Percentiles rank a stretch among this genome's conserved stretches.
Conservation (phyloP, 805 yeast species). For the Wickerhamiella shivajii region DNA sequence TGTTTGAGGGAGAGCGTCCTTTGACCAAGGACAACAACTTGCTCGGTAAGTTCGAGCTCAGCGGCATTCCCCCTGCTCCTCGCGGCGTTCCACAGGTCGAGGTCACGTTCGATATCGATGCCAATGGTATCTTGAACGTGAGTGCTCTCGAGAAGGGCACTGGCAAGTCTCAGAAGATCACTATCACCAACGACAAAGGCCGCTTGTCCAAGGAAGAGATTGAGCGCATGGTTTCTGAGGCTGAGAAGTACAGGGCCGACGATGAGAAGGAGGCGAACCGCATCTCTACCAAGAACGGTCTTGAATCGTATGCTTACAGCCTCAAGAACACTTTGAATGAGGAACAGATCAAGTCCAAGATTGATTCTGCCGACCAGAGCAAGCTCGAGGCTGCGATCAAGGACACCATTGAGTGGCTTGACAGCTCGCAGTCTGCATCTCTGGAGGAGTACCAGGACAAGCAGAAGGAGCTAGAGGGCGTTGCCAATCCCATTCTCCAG, state of each 20-base stretch:
- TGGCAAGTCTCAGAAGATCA: slow-evolving; percentile 80
- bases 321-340: slow-evolving; percentile 54
- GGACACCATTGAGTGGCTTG: slow-evolving; percentile 79
- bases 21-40: slow-evolving; percentile 85
- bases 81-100: slow-evolving; percentile 86
- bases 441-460: slow-evolving; percentile 90
- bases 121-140: slow-evolving; percentile 76
- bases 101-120: slow-evolving; percentile 77
- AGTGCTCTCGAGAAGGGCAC: slow-evolving; percentile 87
- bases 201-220: slow-evolving; percentile 87
- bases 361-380: slow-evolving; percentile 86
- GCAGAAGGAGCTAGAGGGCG: slow-evolving; percentile 61
- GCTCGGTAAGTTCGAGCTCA: slow-evolving; percentile 74
- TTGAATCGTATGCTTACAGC: slow-evolving; percentile 79
- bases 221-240: slow-evolving; percentile 95
- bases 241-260: slow-evolving; percentile 86
- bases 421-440: slow-evolving; percentile 74
- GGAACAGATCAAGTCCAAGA: slow-evolving; percentile 51
- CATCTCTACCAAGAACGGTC: slow-evolving; percentile 74
- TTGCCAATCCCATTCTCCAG: slow-evolving; percentile 85
- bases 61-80: slow-evolving; percentile 82
- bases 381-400: slow-evolving; percentile 71
- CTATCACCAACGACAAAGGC: slow-evolving; percentile 88
- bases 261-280: slow-evolving; percentile 71
- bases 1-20: slow-evolving; percentile 92